Percentiles rank a stretch among this genome's conserved stretches.
These are phyloP conservation scores for Pseudozyma hubeiensis DNA, from an alignment of 1,284 basidiomycete genomes.

Conservation along the genomic window DNA sequence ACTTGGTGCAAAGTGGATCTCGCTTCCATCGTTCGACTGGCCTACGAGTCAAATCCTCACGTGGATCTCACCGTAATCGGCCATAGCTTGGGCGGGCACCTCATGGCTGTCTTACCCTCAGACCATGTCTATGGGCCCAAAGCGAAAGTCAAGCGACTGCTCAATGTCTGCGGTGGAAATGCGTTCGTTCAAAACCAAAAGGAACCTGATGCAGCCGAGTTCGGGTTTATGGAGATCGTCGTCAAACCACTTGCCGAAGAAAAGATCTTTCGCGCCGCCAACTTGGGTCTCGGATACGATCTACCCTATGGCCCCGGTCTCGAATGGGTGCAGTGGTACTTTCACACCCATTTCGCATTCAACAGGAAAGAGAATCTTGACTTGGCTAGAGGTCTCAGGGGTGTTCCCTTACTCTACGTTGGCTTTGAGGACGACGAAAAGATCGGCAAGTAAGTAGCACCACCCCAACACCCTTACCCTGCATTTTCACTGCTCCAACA, in stretches of 20 bases:
- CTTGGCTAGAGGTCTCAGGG: conserved; percentile 34
- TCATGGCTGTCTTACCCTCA: conserved; percentile 42
- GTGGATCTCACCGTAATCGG: conserved; percentile 50
- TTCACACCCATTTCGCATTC: conserved; percentile 57
- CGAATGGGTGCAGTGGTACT: conserved; percentile 60
- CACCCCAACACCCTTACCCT: too few species aligned
- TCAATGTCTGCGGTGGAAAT: conserved; percentile 59
- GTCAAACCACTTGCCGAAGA: conserved; percentile 54
- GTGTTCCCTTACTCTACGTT: conserved; percentile 43
- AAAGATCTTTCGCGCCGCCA: conserved; percentile 49
- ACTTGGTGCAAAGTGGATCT: conserved; percentile 57
- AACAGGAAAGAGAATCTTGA: conserved; percentile 39
- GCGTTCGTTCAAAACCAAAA: conserved; percentile 52
- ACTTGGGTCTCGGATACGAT: conserved; percentile 56
- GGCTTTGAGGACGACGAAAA: conserved; percentile 59
- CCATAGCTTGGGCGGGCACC: conserved; percentile 55
- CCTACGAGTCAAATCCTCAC: conserved; percentile 36
- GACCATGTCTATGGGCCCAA: conserved; percentile 44
- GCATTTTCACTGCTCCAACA: not conserved
- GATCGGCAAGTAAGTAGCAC: conserved; percentile 47
- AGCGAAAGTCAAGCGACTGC: conserved; percentile 44
- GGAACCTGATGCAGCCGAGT: conserved; percentile 46
- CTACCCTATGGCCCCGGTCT: conserved; percentile 54
- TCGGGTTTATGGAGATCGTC: conserved; percentile 52
- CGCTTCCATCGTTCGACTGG: conserved; percentile 44